These are phyloP conservation scores for Tricholoma furcatifolium DNA, from an alignment of 768 basidiomycete species.

Conservation along the genomic window DNA sequence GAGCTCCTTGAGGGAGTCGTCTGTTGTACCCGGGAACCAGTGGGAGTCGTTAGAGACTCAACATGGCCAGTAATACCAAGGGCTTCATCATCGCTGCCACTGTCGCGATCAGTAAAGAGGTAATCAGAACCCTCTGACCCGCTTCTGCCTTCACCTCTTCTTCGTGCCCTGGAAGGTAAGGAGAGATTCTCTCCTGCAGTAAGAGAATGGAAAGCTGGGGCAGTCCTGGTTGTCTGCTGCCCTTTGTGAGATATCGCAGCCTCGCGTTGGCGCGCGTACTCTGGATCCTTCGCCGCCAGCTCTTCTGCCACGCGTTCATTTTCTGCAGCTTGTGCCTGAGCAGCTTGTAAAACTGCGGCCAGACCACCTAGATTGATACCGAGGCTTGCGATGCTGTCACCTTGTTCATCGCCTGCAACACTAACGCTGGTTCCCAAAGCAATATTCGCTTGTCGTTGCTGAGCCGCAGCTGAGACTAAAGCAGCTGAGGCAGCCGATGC, in stretches of 20 bases:
- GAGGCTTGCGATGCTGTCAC: constrained; percentile 40
- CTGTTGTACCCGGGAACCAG: constrained; percentile 30
- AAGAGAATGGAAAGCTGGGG: constrained; percentile 78
- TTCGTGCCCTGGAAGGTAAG: constrained; percentile 27
- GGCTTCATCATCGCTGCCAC: constrained; percentile 42
- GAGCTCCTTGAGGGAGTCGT: constrained; percentile 40
- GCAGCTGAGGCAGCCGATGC: constrained; percentile 68
- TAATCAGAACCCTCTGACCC: constrained; percentile 53
- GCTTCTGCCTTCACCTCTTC: constrained; percentile 35
- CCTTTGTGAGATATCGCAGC: constrained; percentile 44
- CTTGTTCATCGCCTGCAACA: constrained; percentile 27
- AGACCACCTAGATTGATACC: constrained; percentile 61
- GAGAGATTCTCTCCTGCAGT: constrained; percentile 51
- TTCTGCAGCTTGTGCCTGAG: constrained; percentile 58
- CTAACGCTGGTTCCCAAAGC: constrained; percentile 30
- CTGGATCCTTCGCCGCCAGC: constrained; percentile 44
- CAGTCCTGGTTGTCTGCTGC: constrained; percentile 59
- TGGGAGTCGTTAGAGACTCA: constrained; percentile 29
- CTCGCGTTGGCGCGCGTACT: constrained; percentile 43
- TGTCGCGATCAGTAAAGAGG: constrained; percentile 50
- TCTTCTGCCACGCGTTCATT: constrained; percentile 43
- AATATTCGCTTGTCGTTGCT: constrained; percentile 56
- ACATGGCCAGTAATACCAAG: constrained; percentile 25
- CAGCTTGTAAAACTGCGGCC: constrained; percentile 80
- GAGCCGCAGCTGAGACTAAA: constrained; percentile 62